phyloP scores from a whole-genome alignment of 2,329 filamentous ascomycete species.

The Cyclaneusma minus region DNA sequence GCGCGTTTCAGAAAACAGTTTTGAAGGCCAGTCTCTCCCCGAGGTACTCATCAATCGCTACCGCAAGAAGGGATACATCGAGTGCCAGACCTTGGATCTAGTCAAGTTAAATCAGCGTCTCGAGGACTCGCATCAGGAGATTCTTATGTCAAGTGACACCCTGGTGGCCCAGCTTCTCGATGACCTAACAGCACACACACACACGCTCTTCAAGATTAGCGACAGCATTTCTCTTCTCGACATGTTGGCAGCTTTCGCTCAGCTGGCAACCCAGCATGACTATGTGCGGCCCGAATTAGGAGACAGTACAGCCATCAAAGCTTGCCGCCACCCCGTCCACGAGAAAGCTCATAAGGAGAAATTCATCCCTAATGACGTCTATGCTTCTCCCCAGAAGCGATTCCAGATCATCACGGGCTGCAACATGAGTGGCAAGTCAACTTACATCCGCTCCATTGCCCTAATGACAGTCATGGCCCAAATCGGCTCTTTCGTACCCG shows the following conservation, averaged over 20 bases:
- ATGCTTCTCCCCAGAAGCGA: constrained; percentile 61
- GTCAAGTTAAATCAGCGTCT: constrained; percentile 70
- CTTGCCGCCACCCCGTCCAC: constrained; percentile 52
- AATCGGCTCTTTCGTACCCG: constrained; percentile 80
- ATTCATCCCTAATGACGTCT: constrained; percentile 84
- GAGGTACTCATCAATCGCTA: constrained; percentile 63
- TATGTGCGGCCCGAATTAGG: constrained; percentile 49
- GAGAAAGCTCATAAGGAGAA: constrained; percentile 50
- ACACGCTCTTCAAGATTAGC: constrained; percentile 65
- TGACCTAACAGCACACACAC: constrained; percentile 55
- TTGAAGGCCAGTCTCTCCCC: constrained; percentile 45
- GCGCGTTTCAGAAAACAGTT: constrained; percentile 42
- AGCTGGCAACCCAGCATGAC: constrained; percentile 46
- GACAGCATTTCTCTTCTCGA: constrained; percentile 79
- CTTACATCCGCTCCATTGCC: constrained; percentile 76
- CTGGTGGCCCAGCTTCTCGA: constrained; percentile 58
- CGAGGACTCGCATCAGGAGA: constrained; percentile 67
- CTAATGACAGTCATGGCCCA: constrained; percentile 88
- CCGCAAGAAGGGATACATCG: constrained; percentile 56
- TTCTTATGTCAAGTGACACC: constrained; percentile 67
- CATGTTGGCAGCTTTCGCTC: constrained; percentile 65
- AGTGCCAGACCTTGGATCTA: constrained; percentile 76
- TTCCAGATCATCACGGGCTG: constrained; percentile 92
- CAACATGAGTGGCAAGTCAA: constrained; percentile 98
- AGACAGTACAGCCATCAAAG: constrained; percentile 47